Base-by-base conservation (phyloP, 176 grass and related monocot species). In the Phoenix roebelenii region DNA sequence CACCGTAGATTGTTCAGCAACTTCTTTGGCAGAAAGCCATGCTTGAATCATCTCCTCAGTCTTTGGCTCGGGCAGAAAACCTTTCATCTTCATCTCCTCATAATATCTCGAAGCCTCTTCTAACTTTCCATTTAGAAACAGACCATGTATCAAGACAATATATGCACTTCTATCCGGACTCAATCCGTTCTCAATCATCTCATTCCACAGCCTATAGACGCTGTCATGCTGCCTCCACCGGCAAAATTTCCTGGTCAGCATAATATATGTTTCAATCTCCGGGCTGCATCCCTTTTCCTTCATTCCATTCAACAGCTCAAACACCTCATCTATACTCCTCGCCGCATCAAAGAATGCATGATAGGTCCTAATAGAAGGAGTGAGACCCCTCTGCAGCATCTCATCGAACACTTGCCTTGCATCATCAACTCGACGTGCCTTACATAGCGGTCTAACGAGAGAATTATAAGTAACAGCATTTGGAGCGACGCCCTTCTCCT, bases 171-270 rank as follows among this genome's bases (percentile, higher is more conserved):
- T 71, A 59, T 97, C 92, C 57, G 78, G 84, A 50, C 66, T 80
- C 64, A 80, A 64, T 10, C 87, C 81, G 57, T 83, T 85, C 22
- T 80, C 54, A 23, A 70, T 81, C 76, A 97, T 91, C 55, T 83
- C 75, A 9, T 62, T 79, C 93, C 93, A 97, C 50, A 85, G 59
- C 78, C 74, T 83, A 10, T 80, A 70, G 39, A 88, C 81, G 4
- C 87, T 76, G 15, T 85, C 87, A 48, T 76, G 51, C 24, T 98
- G 81, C 80, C 57, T 80, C 87, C 84, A 92, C 50, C 79, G 57
- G 49, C 78, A 88, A 58, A 98, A 76, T 55, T 91, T 92, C 52
- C 84, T 85, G 57, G 88, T 92, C 25, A 98, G 60, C 87, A 89
- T 92, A 63, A 92, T 81, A 58, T 85, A 88, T 26, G 78, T 83